Evolutionary conservation across 1,284 basidiomycete genomes (phyloP).

Genomic region (Naganishia albida): DNA sequence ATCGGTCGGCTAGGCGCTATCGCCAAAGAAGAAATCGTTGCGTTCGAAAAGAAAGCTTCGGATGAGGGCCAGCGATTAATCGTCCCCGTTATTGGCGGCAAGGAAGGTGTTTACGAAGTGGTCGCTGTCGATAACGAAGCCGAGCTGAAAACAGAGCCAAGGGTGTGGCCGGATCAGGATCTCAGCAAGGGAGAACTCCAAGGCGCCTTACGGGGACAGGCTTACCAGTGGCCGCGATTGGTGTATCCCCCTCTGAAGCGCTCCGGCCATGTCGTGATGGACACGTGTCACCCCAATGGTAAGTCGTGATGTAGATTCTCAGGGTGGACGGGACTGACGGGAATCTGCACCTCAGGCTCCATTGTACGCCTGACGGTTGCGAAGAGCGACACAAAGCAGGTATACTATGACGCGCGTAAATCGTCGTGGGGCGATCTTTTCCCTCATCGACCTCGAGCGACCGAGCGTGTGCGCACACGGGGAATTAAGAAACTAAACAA

Average conservation of each 20-base stretch:
- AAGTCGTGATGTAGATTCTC: slow-evolving; percentile 39
- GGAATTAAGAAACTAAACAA: slow-evolving; percentile 46
- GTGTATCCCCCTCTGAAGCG: slow-evolving; percentile 87
- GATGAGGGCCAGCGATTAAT: slow-evolving; percentile 44
- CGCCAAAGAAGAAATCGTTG: slow-evolving; percentile 36
- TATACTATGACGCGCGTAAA: slow-evolving; percentile 93
- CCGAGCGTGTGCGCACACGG: slow-evolving; percentile 62
- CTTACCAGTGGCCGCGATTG: slow-evolving; percentile 85
- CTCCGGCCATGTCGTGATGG: slow-evolving; percentile 89
- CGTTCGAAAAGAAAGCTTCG: slow-evolving; percentile 38
- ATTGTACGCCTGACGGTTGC: slow-evolving; percentile 89
- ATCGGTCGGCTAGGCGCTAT: slow-evolving; percentile 34
- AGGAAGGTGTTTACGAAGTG: slow-evolving; percentile 38
- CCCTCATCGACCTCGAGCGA: slow-evolving; percentile 78
- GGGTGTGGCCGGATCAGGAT: slow-evolving; percentile 7
- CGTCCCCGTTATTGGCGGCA: slow-evolving; percentile 28
- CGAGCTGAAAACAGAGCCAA: slow-evolving; percentile 2
- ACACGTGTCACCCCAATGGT: slow-evolving; percentile 83
- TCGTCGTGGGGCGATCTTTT: slow-evolving; percentile 91
- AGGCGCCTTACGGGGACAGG: slow-evolving; percentile 46
- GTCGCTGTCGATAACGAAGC: neutral
- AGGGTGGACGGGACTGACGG: slow-evolving; percentile 12
- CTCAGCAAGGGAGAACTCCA: slow-evolving; percentile 33
- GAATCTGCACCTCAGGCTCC: slow-evolving; percentile 62
- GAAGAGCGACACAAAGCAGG: slow-evolving; percentile 88